Evolutionary conservation across 257 asterid genomes (phyloP).

Genomic region (Thymus quinquecostatus): DNA sequence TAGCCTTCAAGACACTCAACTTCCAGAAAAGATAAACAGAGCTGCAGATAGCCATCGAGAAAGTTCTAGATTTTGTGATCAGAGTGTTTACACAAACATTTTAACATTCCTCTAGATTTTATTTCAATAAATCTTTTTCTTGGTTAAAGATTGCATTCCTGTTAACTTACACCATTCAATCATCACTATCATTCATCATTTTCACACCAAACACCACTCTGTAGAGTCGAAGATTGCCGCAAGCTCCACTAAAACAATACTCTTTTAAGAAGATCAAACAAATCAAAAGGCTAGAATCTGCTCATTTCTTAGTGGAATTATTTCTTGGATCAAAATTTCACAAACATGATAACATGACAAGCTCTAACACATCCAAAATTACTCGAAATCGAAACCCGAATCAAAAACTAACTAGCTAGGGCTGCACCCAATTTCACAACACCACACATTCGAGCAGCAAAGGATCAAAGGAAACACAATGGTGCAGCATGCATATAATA

Average conservation of each 20-base stretch:
- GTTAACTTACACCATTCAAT: not conserved
- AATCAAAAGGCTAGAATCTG: not conserved
- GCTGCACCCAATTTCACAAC: not conserved
- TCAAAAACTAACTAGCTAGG: not conserved
- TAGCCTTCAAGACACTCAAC: conserved; percentile 46
- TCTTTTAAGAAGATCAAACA: not conserved
- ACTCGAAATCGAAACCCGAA: not conserved
- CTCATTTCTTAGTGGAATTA: too few species aligned
- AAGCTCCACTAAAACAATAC: not conserved
- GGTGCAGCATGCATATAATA: not conserved
- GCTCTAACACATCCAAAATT: not conserved
- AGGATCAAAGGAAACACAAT: not conserved
- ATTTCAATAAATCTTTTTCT: not conserved
- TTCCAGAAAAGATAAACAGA: conserved; percentile 50
- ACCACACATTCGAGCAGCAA: not conserved
- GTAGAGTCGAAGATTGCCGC: not conserved
- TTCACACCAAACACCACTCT: not conserved
- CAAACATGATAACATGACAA: not conserved
- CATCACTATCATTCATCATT: not conserved
- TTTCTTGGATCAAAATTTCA: not conserved
- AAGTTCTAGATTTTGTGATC: not conserved
- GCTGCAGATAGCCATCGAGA: not conserved
- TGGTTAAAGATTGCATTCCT: not conserved
- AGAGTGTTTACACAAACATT: not conserved
- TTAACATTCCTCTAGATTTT: not conserved